Percentiles rank a stretch among this genome's conserved stretches.
Conservation (phyloP, 371 early-diverging fungal genomes). For the Mortierella sp. region DNA sequence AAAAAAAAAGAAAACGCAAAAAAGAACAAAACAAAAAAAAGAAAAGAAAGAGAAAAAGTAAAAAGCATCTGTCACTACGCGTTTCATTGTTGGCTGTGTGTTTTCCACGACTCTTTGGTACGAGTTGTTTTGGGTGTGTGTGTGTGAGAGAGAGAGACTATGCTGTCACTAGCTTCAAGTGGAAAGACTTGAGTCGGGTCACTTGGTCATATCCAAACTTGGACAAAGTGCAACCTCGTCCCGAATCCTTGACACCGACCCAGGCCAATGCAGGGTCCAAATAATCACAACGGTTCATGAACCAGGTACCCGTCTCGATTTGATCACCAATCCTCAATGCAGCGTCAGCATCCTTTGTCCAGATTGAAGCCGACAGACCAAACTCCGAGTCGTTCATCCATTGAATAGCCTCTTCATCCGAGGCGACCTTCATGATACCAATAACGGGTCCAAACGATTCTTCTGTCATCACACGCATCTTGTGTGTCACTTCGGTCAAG, state of each 20-base stretch:
- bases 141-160: too few relatives aligned
- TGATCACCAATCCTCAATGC: conserved; percentile 73
- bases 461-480: conserved; percentile 83
- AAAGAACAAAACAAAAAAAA: conserved; percentile 3
- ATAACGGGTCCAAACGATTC: conserved; percentile 92
- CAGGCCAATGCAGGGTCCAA: conserved; percentile 85
- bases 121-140: too few relatives aligned
- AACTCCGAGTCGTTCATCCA: conserved; percentile 86
- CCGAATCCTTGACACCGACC: conserved; percentile 86
- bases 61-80: background rate
- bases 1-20: background rate
- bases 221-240: conserved; percentile 74
- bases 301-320: conserved; percentile 87
- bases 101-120: too few relatives aligned
- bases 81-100: too few relatives aligned
- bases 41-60: background rate
- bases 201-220: conserved; percentile 78
- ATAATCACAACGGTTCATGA: conserved; percentile 88
- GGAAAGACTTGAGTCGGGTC: conserved; percentile 60
- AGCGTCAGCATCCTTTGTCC: conserved; percentile 75
- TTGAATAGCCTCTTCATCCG: conserved; percentile 80
- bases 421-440: conserved; percentile 77
- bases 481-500: conserved; percentile 76
- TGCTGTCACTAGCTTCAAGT: conserved; percentile 37
- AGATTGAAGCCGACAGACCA: conserved; percentile 88